Percentiles rank a stretch among this genome's conserved stretches.
Evolutionary conservation across 129 eudicot species (phyloP).

Genomic region (Deinandra increscens): DNA sequence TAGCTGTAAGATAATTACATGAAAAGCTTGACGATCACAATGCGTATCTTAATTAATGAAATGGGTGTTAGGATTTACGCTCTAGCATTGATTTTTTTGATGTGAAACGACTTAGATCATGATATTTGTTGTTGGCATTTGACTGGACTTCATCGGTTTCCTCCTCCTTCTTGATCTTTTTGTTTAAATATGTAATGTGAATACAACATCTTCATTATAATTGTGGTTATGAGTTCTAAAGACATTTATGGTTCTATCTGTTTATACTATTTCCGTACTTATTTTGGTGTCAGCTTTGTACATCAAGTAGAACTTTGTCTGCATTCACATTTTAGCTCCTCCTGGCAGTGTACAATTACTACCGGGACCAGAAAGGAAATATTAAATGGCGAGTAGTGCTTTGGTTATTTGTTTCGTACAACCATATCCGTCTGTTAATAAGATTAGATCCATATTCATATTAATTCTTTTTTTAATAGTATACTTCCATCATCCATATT

Average conservation of each 20-base stretch:
- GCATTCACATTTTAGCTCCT: background rate
- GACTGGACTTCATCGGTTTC: background rate
- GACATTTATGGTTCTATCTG: constrained; percentile 7
- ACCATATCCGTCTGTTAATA: background rate
- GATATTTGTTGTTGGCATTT: background rate
- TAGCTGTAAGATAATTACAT: background rate
- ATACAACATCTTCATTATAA: background rate
- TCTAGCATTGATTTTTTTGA: background rate
- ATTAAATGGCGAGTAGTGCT: background rate
- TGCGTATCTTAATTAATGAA: background rate
- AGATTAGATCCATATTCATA: background rate
- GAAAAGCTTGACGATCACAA: constrained; percentile 4
- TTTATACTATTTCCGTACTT: background rate
- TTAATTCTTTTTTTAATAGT: background rate
- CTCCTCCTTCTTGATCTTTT: background rate
- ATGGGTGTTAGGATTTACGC: background rate
- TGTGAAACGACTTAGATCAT: constrained; percentile 8
- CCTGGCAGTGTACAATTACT: background rate
- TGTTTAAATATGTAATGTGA: constrained; percentile 1
- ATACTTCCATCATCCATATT: constrained; percentile 1
- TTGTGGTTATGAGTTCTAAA: background rate
- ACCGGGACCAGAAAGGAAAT: background rate
- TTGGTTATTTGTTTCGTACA: background rate
- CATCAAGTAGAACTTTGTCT: background rate
- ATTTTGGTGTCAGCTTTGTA: background rate